Conservation (phyloP, 108 stramenopile genomes). For the Epithemia pelagica region DNA sequence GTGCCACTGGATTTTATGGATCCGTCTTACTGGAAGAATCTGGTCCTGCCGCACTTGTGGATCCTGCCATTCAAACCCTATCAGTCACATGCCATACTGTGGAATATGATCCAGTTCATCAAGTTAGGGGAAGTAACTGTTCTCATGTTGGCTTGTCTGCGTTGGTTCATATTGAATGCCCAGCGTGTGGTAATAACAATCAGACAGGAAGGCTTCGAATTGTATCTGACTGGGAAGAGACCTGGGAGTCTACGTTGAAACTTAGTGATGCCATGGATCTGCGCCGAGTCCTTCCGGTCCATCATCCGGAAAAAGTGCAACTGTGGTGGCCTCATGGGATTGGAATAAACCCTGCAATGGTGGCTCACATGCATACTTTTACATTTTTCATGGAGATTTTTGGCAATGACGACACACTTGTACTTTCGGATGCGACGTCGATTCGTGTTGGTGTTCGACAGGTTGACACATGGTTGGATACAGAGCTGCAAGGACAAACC, state of each 20-base stretch:
- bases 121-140: background rate
- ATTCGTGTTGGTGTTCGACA: conserved; percentile 32
- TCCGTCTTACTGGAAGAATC: conserved; percentile 19
- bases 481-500: conserved; percentile 19
- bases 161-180: background rate
- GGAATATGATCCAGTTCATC: background rate
- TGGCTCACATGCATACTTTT: background rate
- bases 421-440: conserved; percentile 4
- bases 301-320: conserved; percentile 14
- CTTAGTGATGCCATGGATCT: background rate
- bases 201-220: background rate
- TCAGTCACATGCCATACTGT: background rate
- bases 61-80: conserved; percentile 20
- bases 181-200: background rate
- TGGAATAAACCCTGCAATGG: background rate
- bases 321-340: conserved; percentile 43
- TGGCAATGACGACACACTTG: background rate
- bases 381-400: background rate
- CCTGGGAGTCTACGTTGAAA: background rate
- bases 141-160: background rate
- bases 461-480: conserved; percentile 25
- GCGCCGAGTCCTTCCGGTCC: background rate
- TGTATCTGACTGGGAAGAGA: background rate
- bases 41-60: conserved; percentile 22
- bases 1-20: conserved; percentile 40